Evolutionary conservation across 768 basidiomycete species (phyloP), one percentile per base, ranked within the genome.

Genomic region (Leccinum imitatum): DNA sequence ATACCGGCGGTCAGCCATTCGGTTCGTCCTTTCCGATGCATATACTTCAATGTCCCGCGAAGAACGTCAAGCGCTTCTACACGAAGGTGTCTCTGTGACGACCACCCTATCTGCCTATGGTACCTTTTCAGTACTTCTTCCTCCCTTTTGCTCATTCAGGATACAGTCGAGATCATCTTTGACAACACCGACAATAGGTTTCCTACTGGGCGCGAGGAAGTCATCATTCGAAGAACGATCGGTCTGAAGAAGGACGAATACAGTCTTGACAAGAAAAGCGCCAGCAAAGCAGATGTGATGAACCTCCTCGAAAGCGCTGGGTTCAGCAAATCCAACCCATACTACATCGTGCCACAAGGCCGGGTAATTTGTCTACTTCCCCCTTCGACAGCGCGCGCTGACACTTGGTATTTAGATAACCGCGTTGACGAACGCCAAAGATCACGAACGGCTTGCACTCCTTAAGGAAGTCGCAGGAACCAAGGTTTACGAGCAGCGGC

Each of bases 221-320:
- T 97, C 48, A 85, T 91, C 31, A 80, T 99, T 4, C 85, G 97
- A 13, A 84, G 97, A 31, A 98, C 97, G 2, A 98, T 99, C 58
- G 97, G 97, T 53, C 73, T 95, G 47, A 98, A 99, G 82, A 99
- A 98, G 77, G 97, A 98, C 70, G 97, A 98, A 77, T 99, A 98
- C 77, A 92, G 91, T 63, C 80, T 98, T 30, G 96, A 99, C 76
- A 90, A 90, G 79, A 98, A 98, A 79, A 93, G 90, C 62, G 90
- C 91, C 0, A 91, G 87, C 73, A 97, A 97, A 74, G 96, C 95
- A 3, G 97, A 99, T 69, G 93, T 99, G 19, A 96, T 97, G 93
- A 95, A 93, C 69, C 80, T 98, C 25, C 83, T 99, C 50, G 97
- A 98, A 73, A 91, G 89, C 69, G 97, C 97, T 1, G 96, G 97